These are phyloP conservation scores for Salix suchowensis DNA, from an alignment of 345 rosid genomes.

Conservation along the genomic window DNA sequence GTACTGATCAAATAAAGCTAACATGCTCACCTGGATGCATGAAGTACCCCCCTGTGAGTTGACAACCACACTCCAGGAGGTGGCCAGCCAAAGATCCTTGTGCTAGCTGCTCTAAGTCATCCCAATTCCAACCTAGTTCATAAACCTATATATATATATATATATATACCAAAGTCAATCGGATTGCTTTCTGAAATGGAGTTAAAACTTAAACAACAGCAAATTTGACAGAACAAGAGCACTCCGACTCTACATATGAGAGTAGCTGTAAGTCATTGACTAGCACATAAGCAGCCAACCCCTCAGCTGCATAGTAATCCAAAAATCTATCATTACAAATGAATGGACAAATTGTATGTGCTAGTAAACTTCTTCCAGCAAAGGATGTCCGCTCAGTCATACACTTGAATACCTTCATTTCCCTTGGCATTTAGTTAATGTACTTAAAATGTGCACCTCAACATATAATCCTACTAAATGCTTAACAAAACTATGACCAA, in stretches of 20 bases:
- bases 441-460: background rate
- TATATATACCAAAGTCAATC: background rate
- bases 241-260: background rate
- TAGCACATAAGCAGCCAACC: background rate
- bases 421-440: background rate
- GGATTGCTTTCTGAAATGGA: background rate
- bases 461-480: background rate
- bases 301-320: background rate
- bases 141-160: constrained; percentile 45
- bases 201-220: background rate
- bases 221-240: background rate
- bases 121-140: constrained; percentile 96
- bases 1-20: constrained; percentile 4
- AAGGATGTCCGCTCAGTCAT: background rate
- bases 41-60: constrained; percentile 97
- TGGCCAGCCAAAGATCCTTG: constrained; percentile 92
- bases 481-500: background rate
- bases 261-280: background rate
- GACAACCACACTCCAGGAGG: constrained; percentile 93
- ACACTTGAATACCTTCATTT: background rate
- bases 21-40: constrained; percentile 81
- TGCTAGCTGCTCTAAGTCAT: constrained; percentile 67
- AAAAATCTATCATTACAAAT: background rate
- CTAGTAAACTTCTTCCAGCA: background rate
- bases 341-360: background rate